Evolutionary conservation across 768 basidiomycete genomes (phyloP).

Genomic region (Candolleomyces eurysporus): DNA sequence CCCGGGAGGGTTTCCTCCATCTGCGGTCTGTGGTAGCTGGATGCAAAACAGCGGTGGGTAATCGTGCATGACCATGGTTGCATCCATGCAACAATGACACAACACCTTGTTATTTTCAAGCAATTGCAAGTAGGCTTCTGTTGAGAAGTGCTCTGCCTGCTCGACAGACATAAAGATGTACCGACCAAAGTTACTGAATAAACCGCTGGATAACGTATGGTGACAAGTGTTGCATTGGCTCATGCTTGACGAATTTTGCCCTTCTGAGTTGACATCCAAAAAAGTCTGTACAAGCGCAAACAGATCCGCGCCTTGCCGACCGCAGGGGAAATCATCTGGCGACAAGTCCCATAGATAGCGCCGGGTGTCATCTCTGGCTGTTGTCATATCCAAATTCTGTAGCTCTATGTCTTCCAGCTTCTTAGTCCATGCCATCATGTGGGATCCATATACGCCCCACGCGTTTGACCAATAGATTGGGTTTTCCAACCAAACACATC

Average conservation of each 20-base stretch:
- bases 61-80: background rate
- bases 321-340: background rate
- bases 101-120: background rate
- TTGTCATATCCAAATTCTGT: background rate
- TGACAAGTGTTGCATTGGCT: background rate
- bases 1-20: background rate
- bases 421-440: background rate
- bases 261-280: background rate
- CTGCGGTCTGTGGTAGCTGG: background rate
- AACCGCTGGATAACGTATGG: background rate
- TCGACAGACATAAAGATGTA: background rate
- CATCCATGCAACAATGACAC: background rate
- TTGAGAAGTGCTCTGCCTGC: background rate
- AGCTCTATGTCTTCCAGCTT: background rate
- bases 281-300: background rate
- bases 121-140: background rate
- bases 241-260: background rate
- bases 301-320: background rate
- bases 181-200: background rate
- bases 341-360: background rate
- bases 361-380: background rate
- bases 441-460: background rate
- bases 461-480: no score
- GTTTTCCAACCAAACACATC: background rate
- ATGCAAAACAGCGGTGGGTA: background rate